Percentiles rank a stretch among this genome's conserved stretches.
Conservation (phyloP, 139 green algal genomes). For the Coelastrella sp. region DNA sequence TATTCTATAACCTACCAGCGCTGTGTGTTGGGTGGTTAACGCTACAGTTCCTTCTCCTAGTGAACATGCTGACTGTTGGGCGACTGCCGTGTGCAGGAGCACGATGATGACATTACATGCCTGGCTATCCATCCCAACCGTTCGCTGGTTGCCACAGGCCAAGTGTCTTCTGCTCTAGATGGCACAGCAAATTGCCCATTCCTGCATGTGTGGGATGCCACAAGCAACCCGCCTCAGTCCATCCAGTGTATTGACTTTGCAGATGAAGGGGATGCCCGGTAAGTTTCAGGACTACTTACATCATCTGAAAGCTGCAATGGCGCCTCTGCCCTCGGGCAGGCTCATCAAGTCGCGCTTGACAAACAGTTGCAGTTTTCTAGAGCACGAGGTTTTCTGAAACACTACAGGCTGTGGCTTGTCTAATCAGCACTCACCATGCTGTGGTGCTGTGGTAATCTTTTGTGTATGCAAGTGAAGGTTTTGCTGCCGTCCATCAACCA, state of each 20-base stretch:
- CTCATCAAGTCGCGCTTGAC: too few species aligned
- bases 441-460: not conserved
- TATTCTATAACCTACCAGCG: too few species aligned
- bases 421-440: too few species aligned
- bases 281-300: too few species aligned
- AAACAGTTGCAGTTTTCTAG: too few species aligned
- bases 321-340: too few species aligned
- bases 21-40: too few species aligned
- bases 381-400: too few species aligned
- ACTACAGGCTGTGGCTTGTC: too few species aligned
- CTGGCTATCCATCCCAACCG: conserved; percentile 68
- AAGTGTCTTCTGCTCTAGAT: conserved; percentile 53
- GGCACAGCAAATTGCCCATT: conserved; percentile 52
- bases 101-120: conserved; percentile 83
- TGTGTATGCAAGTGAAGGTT: not conserved
- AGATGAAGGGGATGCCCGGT: not conserved
- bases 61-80: too few species aligned
- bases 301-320: too few species aligned
- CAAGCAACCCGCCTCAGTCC: not conserved
- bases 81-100: conserved; percentile 52
- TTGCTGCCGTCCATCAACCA: not conserved
- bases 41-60: too few species aligned
- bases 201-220: conserved; percentile 74
- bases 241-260: conserved; percentile 32
- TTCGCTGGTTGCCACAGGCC: conserved; percentile 65